Base-by-base conservation (phyloP, 176 grass and related monocot species). In the Oryza punctata region DNA sequence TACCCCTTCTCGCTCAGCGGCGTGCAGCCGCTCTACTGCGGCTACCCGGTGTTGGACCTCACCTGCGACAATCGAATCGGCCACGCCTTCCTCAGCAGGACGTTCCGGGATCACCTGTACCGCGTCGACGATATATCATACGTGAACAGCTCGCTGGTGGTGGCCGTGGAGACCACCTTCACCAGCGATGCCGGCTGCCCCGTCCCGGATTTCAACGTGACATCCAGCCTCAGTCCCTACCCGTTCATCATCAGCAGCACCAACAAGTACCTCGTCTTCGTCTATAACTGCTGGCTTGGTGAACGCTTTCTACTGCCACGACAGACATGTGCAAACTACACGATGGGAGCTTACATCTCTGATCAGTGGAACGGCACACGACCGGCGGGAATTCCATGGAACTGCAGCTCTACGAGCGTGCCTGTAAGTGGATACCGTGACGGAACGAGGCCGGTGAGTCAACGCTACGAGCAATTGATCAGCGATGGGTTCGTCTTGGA, bases 1-100 rank as follows among this genome's bases (percentile, higher is more conserved):
- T 93, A 85, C 65, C 94, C 94, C 21, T 96, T 93, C 94, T 93
- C 72, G 69, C 77, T 93, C 81, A 0, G 0, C 33, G 78, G 57
- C 3, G 24, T 12, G 28, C 86, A 96, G 24, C 91, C 84, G 16
- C 2, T 29, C 0, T 1, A 78, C 43, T 88, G 80, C 43, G 86
- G 86, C 11, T 88, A 77, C 67, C 82, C 89, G 33, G 3, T 40
- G 0, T 88, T 94, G 5, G 27, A 77, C 23, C 76, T 97, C 35
- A 24, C 44, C 0, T 97, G 94, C 47, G 41, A 50, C 59, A 24
- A 0, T 15, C 0, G 0, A 45, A 16, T 3, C 3, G 2, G 46
- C 63, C 5, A 3, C 2, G 40, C 61, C n/a, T 69, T 50, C 83
- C 78, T 90, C 19, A 14, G 0, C 38, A 63, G 12, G 18, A 68